Conservation (phyloP, 306 rosid species). For the Betula pendula region DNA sequence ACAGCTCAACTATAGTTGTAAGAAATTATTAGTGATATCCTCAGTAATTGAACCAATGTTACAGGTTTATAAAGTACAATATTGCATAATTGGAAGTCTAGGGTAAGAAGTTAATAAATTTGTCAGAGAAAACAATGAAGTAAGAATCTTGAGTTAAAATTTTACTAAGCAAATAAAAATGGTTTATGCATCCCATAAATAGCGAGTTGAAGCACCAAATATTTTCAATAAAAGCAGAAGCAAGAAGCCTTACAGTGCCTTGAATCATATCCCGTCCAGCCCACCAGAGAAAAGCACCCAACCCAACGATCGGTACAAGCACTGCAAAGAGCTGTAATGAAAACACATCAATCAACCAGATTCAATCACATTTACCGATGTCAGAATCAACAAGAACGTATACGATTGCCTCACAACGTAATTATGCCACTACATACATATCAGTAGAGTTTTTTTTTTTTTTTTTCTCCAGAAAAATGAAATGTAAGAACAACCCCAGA, state of each 20-base stretch:
- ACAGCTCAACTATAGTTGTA: neutral
- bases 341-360: conserved; percentile 24
- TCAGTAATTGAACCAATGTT: neutral
- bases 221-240: conserved; percentile 18
- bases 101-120: neutral
- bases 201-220: conserved; percentile 19
- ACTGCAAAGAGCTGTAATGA: conserved; percentile 72
- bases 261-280: conserved; percentile 91
- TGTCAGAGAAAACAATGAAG: neutral
- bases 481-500: neutral
- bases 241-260: conserved; percentile 66
- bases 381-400: conserved; percentile 6
- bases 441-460: neutral
- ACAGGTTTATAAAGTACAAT: neutral
- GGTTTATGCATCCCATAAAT: conserved; percentile 3
- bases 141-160: neutral
- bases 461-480: neutral
- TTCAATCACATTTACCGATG: conserved; percentile 9
- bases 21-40: neutral
- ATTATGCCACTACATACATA: neutral
- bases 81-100: neutral
- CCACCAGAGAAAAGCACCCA: conserved; percentile 97
- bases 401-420: neutral
- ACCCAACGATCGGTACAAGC: conserved; percentile 76
- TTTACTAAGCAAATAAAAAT: neutral